A percentile compares a stretch with the other conserved stretches of the same genome.
Conservation (phyloP, 108 stramenopile species). For the Cyclostephanos tholiformis region DNA sequence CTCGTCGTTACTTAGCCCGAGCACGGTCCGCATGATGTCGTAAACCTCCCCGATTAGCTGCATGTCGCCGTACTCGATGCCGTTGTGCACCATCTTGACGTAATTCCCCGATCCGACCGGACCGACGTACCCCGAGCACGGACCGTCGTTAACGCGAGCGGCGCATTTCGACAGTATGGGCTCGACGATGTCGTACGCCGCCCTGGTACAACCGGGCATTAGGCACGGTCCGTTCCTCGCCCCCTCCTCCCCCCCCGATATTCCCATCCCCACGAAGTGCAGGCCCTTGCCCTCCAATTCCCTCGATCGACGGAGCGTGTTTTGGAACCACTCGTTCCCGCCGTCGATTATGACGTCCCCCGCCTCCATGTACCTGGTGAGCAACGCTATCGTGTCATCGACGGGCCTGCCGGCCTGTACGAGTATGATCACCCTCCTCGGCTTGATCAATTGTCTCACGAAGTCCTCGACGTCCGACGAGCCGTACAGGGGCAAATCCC, state of each 20-base stretch:
- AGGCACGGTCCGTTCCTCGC: constrained; percentile 96
- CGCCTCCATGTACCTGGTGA: constrained; percentile 80
- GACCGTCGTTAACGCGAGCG: constrained; percentile 88
- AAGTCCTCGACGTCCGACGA: constrained; percentile 82
- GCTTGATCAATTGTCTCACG: constrained; percentile 70
- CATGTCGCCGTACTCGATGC: constrained; percentile 99
- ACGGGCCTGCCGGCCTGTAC: constrained; percentile 98
- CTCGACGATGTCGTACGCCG: constrained; percentile 92
- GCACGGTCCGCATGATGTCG: constrained; percentile 83
- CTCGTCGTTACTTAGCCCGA: constrained; percentile 92
- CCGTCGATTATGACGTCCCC: constrained; percentile 98
- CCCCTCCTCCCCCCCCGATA: constrained; percentile 98
- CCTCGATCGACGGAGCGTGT: constrained; percentile 91
- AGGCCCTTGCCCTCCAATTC: constrained; percentile 87
- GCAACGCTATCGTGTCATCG: constrained; percentile 87
- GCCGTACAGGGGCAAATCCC: constrained; percentile 87
- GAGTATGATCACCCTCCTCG: constrained; percentile 93
- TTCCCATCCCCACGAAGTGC: constrained; percentile 97
- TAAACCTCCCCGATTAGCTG: constrained; percentile 98
- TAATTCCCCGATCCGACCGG: constrained; percentile 94
- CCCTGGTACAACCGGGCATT: constrained; percentile 98
- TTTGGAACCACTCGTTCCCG: constrained; percentile 99
- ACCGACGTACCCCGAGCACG: constrained; percentile 97
- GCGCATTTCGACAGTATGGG: constrained; percentile 95
- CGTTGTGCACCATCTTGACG: constrained; percentile 99